Base-by-base conservation (phyloP, 352 stramenopile genomes). In the Globisporangium mamillatum region DNA sequence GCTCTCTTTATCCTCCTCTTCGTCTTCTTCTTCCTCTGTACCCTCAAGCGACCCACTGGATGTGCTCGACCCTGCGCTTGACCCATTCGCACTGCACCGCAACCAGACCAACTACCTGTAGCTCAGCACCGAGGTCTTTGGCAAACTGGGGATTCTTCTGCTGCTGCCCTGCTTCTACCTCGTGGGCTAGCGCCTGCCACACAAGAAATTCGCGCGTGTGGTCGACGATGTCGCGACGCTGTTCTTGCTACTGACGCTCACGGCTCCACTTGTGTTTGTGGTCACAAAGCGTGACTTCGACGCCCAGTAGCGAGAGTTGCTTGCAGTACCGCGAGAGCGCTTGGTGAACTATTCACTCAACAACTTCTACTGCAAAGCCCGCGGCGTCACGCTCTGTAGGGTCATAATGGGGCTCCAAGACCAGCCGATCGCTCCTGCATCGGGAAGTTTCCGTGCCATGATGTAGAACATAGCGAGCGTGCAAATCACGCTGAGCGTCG, bases 281-380 rank as follows among this genome's bases (percentile, higher is more conserved):
- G 10, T 55, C n/a, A 36, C 41, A 22, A 50, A 58, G 41, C 25
- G 25, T 6, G 41, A 32, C 29, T 58, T 52, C 0, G 32, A 56
- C 12, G 3, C 20, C 12, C 38, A 58, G 25, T 44, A 50, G 38
- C 27, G 24, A 2, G n/a, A 29, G 3, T 3, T 36, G 3, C n/a
- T 64, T 2, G 20, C 54, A 5, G 50, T 14, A 9, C 20, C 54
- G 3, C 38, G 25, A 16, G 56, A 60, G 18, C 3, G 27, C 22
- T 55, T 16, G 32, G 16, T 60, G 14, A 7, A 48, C 8, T 18
- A 46, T n/a, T 8, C 18, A 32, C 60, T 64, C 32, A 64, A 54
- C 24, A 44, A 29, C 18, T 64, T 54, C 56, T 69, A 69, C 46
- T 69, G 64, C 27, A 38, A 1, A 20, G 56, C 46, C 9, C 56